Evolutionary conservation across 805 yeast species (phyloP), one percentile per base, ranked within the genome.

Genomic region (Jamesozyma lodderae): DNA sequence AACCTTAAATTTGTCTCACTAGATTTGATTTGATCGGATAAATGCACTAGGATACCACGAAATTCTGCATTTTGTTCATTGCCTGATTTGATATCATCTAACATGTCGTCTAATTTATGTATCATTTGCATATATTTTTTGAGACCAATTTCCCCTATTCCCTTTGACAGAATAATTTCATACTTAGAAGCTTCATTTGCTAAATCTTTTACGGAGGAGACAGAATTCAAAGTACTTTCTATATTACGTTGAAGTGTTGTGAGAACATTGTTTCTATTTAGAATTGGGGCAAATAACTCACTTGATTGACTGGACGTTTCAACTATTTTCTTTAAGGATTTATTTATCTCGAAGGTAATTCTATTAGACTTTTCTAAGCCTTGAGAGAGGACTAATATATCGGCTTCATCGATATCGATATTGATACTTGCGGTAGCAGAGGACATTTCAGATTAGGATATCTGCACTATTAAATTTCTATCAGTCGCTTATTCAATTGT

Each of bases 321-420:
- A 1, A 55, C 51, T 38, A 87, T 70, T 35, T 63, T 66, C 22
- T 58, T 64, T 30, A 85, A 64, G 2, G 85, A 76, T 20, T 62
- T 60, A 9, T 74, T 65, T 39, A 87, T 77, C 31, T 70, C 60
- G 2, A 59, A 52, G 8, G 86, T 72, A 29, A 85, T 60, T 15
- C 66, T 67, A 28, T 72, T 70, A 3, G 85, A 73, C 38, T 75
- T 71, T 35, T 68, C 59, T 24, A 88, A 66, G 38, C 81, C 79
- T 51, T 82, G 92, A 37, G 84, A 81, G 23, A 87, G 69, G 4
- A 87, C 87, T 2, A 85, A 79, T 24, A 85, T 78, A 48, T 86
- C 95, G 2, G 88, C 87, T 55, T 81, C 90, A 51, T 82, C 88
- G 2, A 77, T 65, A 50, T 81, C 88, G 20, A 76, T 52, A 6